Conservation (phyloP, 805 yeast genomes). For the Pichia scutulata region DNA sequence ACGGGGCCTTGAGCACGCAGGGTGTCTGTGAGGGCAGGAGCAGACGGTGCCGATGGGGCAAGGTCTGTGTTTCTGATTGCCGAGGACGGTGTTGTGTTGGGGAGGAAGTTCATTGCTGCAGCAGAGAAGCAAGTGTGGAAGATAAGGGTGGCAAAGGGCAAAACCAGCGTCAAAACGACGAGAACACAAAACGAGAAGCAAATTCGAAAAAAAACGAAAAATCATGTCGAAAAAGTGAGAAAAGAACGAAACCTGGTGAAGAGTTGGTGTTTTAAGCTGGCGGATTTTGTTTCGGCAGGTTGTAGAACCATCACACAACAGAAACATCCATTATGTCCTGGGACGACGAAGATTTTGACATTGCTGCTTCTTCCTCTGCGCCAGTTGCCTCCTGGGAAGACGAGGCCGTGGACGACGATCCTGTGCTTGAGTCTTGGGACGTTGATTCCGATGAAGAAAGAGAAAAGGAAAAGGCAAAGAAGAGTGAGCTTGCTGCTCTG, state of each 20-base stretch:
- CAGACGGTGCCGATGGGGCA: conserved; percentile 54
- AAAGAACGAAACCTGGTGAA: too few relatives aligned
- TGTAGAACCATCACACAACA: neutral
- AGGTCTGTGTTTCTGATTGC: conserved; percentile 43
- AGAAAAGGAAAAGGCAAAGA: conserved; percentile 17
- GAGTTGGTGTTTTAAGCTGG: too few relatives aligned
- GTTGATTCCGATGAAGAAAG: conserved; percentile 59
- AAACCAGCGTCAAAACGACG: neutral
- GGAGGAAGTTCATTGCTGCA: conserved; percentile 44
- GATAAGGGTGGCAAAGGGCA: neutral
- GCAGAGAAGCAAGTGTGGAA: neutral
- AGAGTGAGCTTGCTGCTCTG: conserved; percentile 16
- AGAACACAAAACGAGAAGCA: too few relatives aligned
- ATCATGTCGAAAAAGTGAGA: neutral
- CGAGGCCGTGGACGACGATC: conserved; percentile 63
- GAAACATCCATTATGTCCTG: neutral
- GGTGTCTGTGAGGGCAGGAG: conserved; percentile 64
- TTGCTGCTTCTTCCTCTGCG: conserved; percentile 40
- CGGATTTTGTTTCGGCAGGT: too few relatives aligned
- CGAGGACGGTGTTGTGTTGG: conserved; percentile 38
- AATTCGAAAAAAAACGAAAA: too few relatives aligned
- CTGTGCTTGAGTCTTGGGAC: conserved; percentile 87
- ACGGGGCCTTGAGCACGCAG: conserved; percentile 61
- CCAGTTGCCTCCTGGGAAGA: conserved; percentile 75
- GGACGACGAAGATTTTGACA: conserved; percentile 89